Conservation (phyloP, 352 stramenopile species). For the Thalassiosira exigua region DNA sequence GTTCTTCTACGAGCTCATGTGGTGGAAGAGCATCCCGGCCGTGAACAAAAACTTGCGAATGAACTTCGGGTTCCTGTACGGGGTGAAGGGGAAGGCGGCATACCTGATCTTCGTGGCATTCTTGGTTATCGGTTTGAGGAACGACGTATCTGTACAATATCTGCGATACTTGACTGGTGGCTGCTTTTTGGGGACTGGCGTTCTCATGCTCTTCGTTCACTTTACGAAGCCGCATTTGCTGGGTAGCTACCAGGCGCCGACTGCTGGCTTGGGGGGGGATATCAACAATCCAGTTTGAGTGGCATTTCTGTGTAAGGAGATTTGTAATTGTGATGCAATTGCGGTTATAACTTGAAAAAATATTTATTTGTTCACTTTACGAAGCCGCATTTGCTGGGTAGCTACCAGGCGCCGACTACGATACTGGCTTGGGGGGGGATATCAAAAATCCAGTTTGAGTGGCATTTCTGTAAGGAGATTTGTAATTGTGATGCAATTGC, state of each 20-base stretch:
- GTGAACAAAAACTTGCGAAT: constrained; percentile 79
- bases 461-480: not conserved
- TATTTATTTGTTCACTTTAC: no score
- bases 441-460: constrained; percentile 25
- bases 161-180: constrained; percentile 71
- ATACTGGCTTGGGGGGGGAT: constrained; percentile 55
- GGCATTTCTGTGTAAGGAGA: not conserved
- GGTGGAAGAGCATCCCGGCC: constrained; percentile 69
- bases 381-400: constrained; percentile 62
- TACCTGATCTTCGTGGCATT: constrained; percentile 85
- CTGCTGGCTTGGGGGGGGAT: constrained; percentile 57
- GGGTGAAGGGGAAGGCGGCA: constrained; percentile 74
- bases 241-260: constrained; percentile 64
- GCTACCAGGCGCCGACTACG: constrained; percentile 73
- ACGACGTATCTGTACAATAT: constrained; percentile 53
- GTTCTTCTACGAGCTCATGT: constrained; percentile 84
- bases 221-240: constrained; percentile 69
- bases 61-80: constrained; percentile 87
- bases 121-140: constrained; percentile 74
- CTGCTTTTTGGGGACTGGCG: constrained; percentile 69
- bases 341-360: no score
- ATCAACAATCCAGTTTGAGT: constrained; percentile 25
- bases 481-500: no score
- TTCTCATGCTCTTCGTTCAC: constrained; percentile 73
- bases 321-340: no score